Percentiles rank a stretch among this genome's conserved stretches.
Conservation (phyloP, 345 rosid species). For the Hypericum androsaemum region DNA sequence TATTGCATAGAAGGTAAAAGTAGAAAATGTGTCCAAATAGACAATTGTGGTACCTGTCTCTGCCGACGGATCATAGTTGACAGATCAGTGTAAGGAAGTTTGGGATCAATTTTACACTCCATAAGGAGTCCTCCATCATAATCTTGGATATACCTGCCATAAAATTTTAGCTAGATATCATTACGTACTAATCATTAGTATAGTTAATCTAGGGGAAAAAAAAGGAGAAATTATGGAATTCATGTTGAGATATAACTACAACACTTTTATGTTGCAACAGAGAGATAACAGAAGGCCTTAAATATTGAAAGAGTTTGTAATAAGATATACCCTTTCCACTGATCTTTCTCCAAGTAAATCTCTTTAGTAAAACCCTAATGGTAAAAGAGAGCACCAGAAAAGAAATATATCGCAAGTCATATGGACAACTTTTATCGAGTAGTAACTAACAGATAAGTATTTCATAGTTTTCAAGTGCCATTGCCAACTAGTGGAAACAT, state of each 20-base stretch:
- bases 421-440: neutral
- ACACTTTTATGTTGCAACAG: neutral
- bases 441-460: no score
- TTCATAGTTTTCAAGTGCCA: no score
- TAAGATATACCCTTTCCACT: constrained; percentile 87
- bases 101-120: constrained; percentile 97
- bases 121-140: constrained; percentile 98
- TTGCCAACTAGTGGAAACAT: no score
- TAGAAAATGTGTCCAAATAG: neutral
- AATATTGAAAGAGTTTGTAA: constrained; percentile 7
- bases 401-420: neutral
- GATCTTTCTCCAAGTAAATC: constrained; percentile 91
- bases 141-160: constrained; percentile 75
- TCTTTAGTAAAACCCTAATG: constrained; percentile 96
- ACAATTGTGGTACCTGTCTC: constrained; percentile 49
- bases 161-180: neutral
- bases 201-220: no score
- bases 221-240: no score
- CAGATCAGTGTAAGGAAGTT: constrained; percentile 89
- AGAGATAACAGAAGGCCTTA: neutral
- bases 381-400: neutral
- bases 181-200: no score
- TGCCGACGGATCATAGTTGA: constrained; percentile 90
- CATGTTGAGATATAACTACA: neutral
- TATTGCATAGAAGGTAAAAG: no score